Percentiles rank a stretch among this genome's conserved stretches.
These are phyloP conservation scores for Ilex aquifolium DNA, from an alignment of 257 asterid genomes.

Conservation along the genomic window DNA sequence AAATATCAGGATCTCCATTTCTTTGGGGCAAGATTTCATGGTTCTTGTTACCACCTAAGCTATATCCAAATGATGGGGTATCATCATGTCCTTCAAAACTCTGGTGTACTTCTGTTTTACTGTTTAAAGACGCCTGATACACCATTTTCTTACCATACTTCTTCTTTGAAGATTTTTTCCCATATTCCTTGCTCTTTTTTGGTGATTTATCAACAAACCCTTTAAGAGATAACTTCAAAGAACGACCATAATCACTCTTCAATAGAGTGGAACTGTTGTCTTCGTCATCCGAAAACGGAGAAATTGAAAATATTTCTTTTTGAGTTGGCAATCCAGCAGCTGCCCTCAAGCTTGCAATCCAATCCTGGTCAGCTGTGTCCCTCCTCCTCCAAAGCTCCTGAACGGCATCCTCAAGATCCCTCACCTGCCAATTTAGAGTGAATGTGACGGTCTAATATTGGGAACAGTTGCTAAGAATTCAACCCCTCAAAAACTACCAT, in stretches of 20 bases:
- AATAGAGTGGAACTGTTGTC: conserved; percentile 43
- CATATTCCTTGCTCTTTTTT: conserved; percentile 58
- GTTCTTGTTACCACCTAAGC: conserved; percentile 26
- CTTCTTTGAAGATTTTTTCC: conserved; percentile 65
- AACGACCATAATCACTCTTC: conserved; percentile 58
- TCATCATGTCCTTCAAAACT: conserved; percentile 31
- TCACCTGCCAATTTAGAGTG: conserved; percentile 44
- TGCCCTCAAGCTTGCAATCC: conserved; percentile 76
- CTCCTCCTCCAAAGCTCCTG: conserved; percentile 97
- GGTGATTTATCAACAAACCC: conserved; percentile 75
- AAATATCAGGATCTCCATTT: conserved; percentile 38
- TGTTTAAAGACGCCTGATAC: conserved; percentile 30
- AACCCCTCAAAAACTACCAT: conserved; percentile 9
- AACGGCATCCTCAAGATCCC: conserved; percentile 78
- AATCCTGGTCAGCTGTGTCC: conserved; percentile 79
- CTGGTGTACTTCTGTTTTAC: conserved; percentile 29
- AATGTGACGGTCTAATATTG: conserved; percentile 5
- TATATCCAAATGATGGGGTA: conserved; percentile 29
- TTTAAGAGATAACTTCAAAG: conserved; percentile 74
- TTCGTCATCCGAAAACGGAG: conserved; percentile 94
- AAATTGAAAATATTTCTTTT: conserved; percentile 71
- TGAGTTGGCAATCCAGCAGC: conserved; percentile 95
- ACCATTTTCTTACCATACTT: conserved; percentile 58
- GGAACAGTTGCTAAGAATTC: conserved; percentile 4
- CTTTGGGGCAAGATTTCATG: conserved; percentile 29